Evolutionary conservation across 352 stramenopile species (phyloP).

Genomic region (Phytophthora hybrid): DNA sequence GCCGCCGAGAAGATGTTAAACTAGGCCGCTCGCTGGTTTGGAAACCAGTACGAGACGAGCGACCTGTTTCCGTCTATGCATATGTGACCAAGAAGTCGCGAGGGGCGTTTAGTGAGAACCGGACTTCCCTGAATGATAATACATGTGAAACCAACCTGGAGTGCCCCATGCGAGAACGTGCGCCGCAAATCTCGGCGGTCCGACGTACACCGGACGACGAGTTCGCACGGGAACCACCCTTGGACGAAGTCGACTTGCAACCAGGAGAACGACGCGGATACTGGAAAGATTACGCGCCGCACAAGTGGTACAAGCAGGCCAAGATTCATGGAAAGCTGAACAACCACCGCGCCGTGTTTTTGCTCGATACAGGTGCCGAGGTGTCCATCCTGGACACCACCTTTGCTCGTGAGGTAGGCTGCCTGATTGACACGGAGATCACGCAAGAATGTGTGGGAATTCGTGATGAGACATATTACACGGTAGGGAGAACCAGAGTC

Average conservation of each 20-base stretch:
- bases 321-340: constrained; percentile 26
- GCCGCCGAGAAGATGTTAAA: background rate
- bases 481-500: too few relatives aligned
- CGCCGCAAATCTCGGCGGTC: background rate
- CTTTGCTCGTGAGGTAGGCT: background rate
- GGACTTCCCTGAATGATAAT: too few relatives aligned
- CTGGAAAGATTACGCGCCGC: constrained; percentile 23
- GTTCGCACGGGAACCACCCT: too few relatives aligned
- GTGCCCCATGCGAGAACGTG: too few relatives aligned
- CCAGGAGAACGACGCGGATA: constrained; percentile 34
- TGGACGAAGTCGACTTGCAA: constrained; percentile 7
- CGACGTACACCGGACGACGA: too few relatives aligned
- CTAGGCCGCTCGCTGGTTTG: background rate
- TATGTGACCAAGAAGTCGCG: too few relatives aligned
- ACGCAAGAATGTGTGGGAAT: too few relatives aligned
- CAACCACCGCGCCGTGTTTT: constrained; percentile 17
- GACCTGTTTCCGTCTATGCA: background rate
- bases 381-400: constrained; percentile 30
- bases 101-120: too few relatives aligned
- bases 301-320: constrained; percentile 35
- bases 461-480: too few relatives aligned
- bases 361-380: constrained; percentile 35
- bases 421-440: constrained; percentile 13
- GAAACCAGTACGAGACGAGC: background rate
- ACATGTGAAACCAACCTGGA: too few relatives aligned